phyloP scores from a whole-genome alignment of 139 green algal species.

The Astrephomene gubernaculifera region DNA sequence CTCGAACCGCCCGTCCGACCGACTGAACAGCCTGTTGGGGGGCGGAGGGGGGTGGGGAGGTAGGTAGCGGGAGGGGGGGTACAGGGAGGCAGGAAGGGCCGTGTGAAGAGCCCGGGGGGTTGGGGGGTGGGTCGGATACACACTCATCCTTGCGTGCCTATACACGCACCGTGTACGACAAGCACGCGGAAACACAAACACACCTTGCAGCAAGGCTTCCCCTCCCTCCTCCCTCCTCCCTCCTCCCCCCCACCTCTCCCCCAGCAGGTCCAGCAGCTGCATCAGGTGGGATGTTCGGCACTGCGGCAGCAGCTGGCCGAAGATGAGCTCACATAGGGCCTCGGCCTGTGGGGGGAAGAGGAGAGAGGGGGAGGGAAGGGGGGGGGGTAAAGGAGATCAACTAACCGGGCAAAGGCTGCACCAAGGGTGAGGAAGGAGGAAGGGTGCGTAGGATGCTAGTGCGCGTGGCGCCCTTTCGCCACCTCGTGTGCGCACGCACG shows the following conservation, averaged over 20 bases:
- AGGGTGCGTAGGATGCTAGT: neutral
- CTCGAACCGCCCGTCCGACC: conserved; percentile 24
- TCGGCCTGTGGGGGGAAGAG: conserved; percentile 11
- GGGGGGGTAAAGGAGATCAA: neutral
- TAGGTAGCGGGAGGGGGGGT: neutral
- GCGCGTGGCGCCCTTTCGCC: neutral
- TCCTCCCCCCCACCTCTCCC: conserved; percentile 6
- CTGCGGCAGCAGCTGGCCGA: conserved; percentile 40
- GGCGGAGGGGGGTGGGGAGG: neutral
- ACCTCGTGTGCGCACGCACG: neutral
- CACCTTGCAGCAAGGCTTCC: too few relatives aligned
- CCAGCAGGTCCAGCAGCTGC: conserved; percentile 40
- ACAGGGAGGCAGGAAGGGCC: neutral
- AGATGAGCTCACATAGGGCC: conserved; percentile 38
- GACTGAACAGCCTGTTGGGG: conserved; percentile 21
- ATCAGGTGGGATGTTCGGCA: conserved; percentile 15
- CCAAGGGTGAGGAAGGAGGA: too few relatives aligned
- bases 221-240: too few relatives aligned
- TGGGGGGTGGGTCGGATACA: too few relatives aligned
- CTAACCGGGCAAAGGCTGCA: neutral
- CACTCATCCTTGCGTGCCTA: too few relatives aligned
- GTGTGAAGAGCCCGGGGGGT: too few relatives aligned
- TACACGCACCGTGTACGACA: too few relatives aligned
- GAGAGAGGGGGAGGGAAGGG: neutral
- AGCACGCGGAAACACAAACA: neutral